Base-by-base conservation (phyloP, 441 rosid species). In the Aleurites moluccanus region DNA sequence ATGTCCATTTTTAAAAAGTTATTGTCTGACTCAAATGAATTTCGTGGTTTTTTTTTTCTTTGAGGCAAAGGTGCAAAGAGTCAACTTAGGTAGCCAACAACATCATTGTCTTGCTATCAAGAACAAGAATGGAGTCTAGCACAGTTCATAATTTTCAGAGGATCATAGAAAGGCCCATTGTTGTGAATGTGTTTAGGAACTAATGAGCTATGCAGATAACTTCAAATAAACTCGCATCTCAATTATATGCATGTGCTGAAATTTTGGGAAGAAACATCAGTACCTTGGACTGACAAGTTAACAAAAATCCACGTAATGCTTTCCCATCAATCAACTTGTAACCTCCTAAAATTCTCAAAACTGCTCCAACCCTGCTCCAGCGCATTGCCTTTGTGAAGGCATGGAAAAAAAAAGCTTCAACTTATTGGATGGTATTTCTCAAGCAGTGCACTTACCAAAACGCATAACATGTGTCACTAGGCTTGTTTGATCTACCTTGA, bases 391-490 rank as follows among this genome's bases (percentile, higher is more conserved):
- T n/a, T 52, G 77, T 85, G 68, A 81, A 52, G 57, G 1, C 50
- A 52, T 6, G 56, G 42, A 7, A 18, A 50, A 50, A 50, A 72
- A 67, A 67, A 38, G 35, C 42, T 11, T 42, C 61, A 49, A 76
- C 69, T 72, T 38, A 76, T 30, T 16, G 3, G 21, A 25, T 59
- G 64, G 28, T 59, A 77, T 13, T 28, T 76, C 59, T 16, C 10
- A 63, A 66, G 55, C 16, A n/a, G 40, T 40, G 72, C 20, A 67
- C 86, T 80, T 76, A 91, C 99, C 99, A 95, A 83, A 93, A 95
- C 61, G 99, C 99, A 81, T 93, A 95, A 81, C 99, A 95, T 64
- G 99, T 91, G 83, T 93, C 99, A 77, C 97, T 93, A 49, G 83
- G 80, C 80, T 95, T 93, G 85, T 89, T 95, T 61, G 88, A 75